Evolutionary conservation across 75 land plant genomes (phyloP).

Genomic region (Picea glauca): DNA sequence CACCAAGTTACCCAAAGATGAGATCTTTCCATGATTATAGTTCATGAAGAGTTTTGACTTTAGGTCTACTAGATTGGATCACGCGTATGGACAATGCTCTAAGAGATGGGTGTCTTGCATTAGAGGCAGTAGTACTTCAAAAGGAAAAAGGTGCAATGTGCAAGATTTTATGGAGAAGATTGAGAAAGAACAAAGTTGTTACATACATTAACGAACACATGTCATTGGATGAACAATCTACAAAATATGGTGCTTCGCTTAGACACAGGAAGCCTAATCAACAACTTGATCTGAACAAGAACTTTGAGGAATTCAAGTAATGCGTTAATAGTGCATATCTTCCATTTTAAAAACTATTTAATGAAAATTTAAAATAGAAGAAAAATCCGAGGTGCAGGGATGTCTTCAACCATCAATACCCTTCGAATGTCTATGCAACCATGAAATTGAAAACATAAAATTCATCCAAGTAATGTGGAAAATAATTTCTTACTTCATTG

Average conservation of each 20-base stretch:
- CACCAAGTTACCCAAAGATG: neutral
- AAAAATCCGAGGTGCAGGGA: no score
- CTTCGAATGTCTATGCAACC: no score
- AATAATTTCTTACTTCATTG: no score
- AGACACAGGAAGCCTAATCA: neutral
- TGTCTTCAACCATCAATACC: no score
- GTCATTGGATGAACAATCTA: neutral
- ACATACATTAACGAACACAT: neutral
- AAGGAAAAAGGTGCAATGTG: neutral
- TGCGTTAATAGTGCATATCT: slow-evolving; percentile 29
- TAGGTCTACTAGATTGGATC: neutral
- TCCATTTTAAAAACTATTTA: no score
- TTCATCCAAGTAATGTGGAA: no score
- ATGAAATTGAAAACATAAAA: no score
- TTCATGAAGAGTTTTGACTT: neutral
- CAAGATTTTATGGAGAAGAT: neutral
- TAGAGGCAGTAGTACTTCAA: neutral
- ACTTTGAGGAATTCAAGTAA: slow-evolving; percentile 29
- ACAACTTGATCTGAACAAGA: no score
- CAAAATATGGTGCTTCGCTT: neutral
- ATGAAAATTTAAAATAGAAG: no score
- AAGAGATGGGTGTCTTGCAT: neutral
- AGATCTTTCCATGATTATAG: neutral
- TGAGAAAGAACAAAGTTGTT: neutral
- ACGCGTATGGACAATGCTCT: neutral